These are phyloP conservation scores for Lotus japonicus DNA, from an alignment of 306 rosid species.

Conservation along the genomic window DNA sequence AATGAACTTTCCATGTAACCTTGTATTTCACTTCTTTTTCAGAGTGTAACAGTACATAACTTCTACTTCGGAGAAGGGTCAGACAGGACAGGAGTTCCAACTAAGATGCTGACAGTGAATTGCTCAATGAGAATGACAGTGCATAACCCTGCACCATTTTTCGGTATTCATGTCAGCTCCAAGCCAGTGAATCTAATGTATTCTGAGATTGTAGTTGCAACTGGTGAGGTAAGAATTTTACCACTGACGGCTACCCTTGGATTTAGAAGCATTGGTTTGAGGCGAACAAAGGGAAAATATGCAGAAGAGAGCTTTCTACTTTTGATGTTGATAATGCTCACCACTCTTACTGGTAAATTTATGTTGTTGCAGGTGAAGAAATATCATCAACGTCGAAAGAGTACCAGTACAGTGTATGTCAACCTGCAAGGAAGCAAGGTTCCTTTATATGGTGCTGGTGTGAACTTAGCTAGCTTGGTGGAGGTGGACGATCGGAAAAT, in stretches of 20 bases:
- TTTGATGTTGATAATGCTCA: neutral
- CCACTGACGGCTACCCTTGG: neutral
- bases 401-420: conserved; percentile 32
- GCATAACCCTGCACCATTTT: conserved; percentile 78
- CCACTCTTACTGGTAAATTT: neutral
- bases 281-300: neutral
- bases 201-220: conserved; percentile 63
- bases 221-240: conserved; percentile 60
- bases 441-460: conserved; percentile 81
- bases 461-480: conserved; percentile 38
- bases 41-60: conserved; percentile 71
- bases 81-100: conserved; percentile 80
- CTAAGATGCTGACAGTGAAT: conserved; percentile 72
- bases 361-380: conserved; percentile 52
- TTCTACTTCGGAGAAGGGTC: conserved; percentile 75
- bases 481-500: conserved; percentile 31
- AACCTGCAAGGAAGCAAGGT: conserved; percentile 64
- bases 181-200: conserved; percentile 62
- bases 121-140: conserved; percentile 62
- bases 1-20: neutral
- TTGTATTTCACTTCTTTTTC: conserved; percentile 20
- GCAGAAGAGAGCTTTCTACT: neutral
- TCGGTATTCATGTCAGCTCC: conserved; percentile 69
- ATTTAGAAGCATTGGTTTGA: neutral
- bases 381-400: conserved; percentile 69